Base-by-base conservation (phyloP, 192 early-diverging fungal species). In the Chytriomyces confervae region DNA sequence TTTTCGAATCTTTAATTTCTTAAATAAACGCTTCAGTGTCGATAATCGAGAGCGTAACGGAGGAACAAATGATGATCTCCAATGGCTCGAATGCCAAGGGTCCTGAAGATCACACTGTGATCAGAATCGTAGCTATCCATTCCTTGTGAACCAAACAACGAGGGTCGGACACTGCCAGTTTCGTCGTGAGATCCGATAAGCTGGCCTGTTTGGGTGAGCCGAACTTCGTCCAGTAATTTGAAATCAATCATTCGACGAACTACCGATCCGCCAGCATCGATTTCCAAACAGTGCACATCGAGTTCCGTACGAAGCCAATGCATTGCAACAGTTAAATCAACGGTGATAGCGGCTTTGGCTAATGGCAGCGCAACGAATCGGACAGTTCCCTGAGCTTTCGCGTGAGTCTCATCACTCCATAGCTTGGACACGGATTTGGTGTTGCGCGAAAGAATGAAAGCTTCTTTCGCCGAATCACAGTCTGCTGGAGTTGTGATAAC, bases 141-240 rank as follows among this genome's bases (percentile, higher is more conserved):
- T 7, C 18, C 24, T 62, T 16, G 8, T 10, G 18, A 10, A 45
- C 45, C 45, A 18, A 74, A 63, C 11, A 74, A 43, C 2, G 72
- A 74, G n/a, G 72, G 72, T 44, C 72, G 7, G 6, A 18, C 43
- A 6, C 13, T 16, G 16, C 72, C 72, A 13, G 36, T 18, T 13
- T 29, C 10, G 48, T 74, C 72, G n/a, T 9, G n/a, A 1, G 11
- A n/a, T 20, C 72, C 72, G 62, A 74, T 74, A 2, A 82, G 36
- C 48, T 84, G 83, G 27, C 83, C 83, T 23, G 62, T 66, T 61
- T 75, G 71, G 9, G 83, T 84, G 50, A 69, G 64, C 50, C 83
- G 47, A 23, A 84, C 60, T 62, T 84, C 83, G 50, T 82, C 76
- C 29, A 84, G 60, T 5, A 84, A 65, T 9, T 72, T 65, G 10